Evolutionary conservation across 768 basidiomycete genomes (phyloP), one percentile per base, ranked within the genome.

Genomic region (Pleurotus pulmonarius): DNA sequence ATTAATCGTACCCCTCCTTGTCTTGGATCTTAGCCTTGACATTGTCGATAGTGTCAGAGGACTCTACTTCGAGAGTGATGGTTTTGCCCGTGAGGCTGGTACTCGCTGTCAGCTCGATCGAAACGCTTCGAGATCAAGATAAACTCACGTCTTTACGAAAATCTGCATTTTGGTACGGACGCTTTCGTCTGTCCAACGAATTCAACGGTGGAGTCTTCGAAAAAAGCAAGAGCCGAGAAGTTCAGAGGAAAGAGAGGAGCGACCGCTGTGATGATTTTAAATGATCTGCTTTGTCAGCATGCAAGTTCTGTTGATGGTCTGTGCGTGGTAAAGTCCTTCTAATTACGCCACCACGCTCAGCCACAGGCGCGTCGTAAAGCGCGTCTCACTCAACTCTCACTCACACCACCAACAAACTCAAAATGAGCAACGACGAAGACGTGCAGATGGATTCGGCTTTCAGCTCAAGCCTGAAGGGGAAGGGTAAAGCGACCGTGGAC

Each of bases 11-110:
- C 90, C 94, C 94, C 72, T 96, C 94, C 82, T 95, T 96, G 81
- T 96, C 93, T 70, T 95, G 93, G 68, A 97, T 94, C 75, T 94
- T 95, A 70, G 92, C 83, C 81, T 95, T 96, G 78, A 96, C 94
- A 84, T 95, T 94, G 80, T 95, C 93, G 77, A 95, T 94, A 62
- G 93, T 95, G 78, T 95, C 93, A 58, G 92, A 94, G 63, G 93
- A 94, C 76, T 96, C 93, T 67, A 96, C 93, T 83, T 95, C 94
- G 75, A 97, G 89, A 70, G 93, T 95, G 82, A 95, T 94, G 66
- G 95, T 98, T 82, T 97, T 97, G 72, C 94, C 94, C 85, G 94
- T 96, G 67, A 96, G 91, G 88, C 91, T 94, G 65, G 7, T 60
- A 44, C 62, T 29, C 12, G n/a, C 58, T 34, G 9, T 34, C 29